Evolutionary conservation across 2,329 filamentous ascomycete species (phyloP), one percentile per base, ranked within the genome.

Genomic region (Aspergillus fructus): DNA sequence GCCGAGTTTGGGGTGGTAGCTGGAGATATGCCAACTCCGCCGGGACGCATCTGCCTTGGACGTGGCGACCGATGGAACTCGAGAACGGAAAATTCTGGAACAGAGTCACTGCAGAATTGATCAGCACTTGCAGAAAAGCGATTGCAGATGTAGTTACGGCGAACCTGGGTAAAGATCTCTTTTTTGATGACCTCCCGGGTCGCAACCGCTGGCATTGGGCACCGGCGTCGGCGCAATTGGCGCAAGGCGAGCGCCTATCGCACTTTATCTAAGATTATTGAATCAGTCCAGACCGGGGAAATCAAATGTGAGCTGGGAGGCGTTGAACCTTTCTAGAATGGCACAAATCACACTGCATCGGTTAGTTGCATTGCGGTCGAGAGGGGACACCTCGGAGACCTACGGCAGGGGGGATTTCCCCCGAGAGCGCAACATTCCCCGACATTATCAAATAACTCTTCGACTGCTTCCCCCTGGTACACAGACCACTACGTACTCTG

Each of bases 141-240:
- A 9, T 30, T 30, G 27, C 3, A 30, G 27, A 9, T 9, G 27
- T 9, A 30, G 8, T 30, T 1, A 4, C 17, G 12, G 24, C 21
- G 49, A 62, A 66, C 64, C 56, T 49, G 27, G 56, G 34, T 8
- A 61, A 41, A 15, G 60, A 24, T 40, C 60, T 53, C 7, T 58
- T 60, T 24, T 53, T 57, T 3, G 51, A 52, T 40, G 55, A 41
- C 42, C 62, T 55, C 39, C 54, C 50, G 37, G 55, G 45, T 15
- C 67, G 64, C 17, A 48, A 30, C 11, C 68, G 65, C 41, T 41
- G 51, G 23, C 68, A 71, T 37, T 62, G 61, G 0, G 61, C 51
- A 9, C 64, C 59, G 11, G 66, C 61, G 55, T 68, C 62, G 21
- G 43, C 42, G 33, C 68, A 71, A 49, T 66, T 71, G 27, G 64